Percentiles rank a stretch among this genome's conserved stretches.
Evolutionary conservation across 2,329 filamentous ascomycete genomes (phyloP).

Genomic region (Pseudopyrenochaeta lycopersici): DNA sequence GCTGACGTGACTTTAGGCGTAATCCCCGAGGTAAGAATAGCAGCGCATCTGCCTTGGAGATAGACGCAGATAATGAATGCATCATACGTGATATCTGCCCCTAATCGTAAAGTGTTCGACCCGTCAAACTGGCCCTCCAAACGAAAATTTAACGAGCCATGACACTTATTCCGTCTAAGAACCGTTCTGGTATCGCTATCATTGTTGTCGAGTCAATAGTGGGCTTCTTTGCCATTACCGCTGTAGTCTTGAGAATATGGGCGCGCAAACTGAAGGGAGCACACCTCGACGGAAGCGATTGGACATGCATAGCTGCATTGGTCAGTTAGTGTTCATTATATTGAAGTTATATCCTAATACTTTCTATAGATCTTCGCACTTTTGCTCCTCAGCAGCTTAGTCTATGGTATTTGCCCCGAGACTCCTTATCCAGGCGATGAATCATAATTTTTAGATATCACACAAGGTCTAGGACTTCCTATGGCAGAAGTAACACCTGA

Average conservation of each 20-base stretch:
- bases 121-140: background rate
- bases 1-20: background rate
- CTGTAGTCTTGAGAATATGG: background rate
- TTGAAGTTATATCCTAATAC: background rate
- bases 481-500: background rate
- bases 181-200: background rate
- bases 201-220: background rate
- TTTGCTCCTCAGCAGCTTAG: background rate
- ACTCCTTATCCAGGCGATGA: background rate
- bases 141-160: background rate
- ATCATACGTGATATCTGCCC: background rate
- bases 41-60: background rate
- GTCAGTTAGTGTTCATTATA: background rate
- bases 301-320: background rate
- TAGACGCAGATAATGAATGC: background rate
- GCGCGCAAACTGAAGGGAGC: background rate
- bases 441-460: background rate
- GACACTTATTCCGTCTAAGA: background rate
- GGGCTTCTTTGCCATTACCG: background rate
- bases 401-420: background rate
- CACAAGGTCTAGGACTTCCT: background rate
- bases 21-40: background rate
- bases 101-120: background rate
- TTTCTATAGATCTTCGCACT: background rate
- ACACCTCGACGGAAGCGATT: constrained; percentile 1